These are phyloP conservation scores for Zopfochytrium polystomum DNA, from an alignment of 371 early-diverging fungal genomes.

Conservation along the genomic window DNA sequence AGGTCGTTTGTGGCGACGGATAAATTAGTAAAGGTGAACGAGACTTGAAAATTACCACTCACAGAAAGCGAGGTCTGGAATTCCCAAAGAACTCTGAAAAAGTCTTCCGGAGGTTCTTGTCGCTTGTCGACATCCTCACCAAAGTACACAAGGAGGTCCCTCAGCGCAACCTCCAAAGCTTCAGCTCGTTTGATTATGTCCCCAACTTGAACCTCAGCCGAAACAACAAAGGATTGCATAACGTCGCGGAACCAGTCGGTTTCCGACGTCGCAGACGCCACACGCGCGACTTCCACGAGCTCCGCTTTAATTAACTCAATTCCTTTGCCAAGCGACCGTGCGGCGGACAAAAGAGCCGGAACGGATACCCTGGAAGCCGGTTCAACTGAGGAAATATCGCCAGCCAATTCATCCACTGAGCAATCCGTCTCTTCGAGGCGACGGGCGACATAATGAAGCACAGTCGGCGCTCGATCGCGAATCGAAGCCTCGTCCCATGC, in stretches of 20 bases:
- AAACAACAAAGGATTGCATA: conserved; percentile 51
- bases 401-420: conserved; percentile 53
- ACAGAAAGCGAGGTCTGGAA: conserved; percentile 29
- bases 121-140: conserved; percentile 37
- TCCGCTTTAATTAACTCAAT: conserved; percentile 61
- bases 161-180: conserved; percentile 26
- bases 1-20: background rate
- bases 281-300: conserved; percentile 34
- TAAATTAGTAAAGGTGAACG: background rate
- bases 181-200: conserved; percentile 21
- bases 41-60: background rate
- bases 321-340: conserved; percentile 57
- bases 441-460: conserved; percentile 73
- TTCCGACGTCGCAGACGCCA: conserved; percentile 16
- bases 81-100: conserved; percentile 33
- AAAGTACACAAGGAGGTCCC: conserved; percentile 34
- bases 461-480: conserved; percentile 50
- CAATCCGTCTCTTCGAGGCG: conserved; percentile 60
- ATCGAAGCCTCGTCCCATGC: conserved; percentile 48
- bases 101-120: conserved; percentile 34
- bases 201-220: conserved; percentile 20
- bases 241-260: conserved; percentile 64
- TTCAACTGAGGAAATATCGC: conserved; percentile 69
- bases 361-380: conserved; percentile 67
- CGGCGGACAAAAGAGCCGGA: conserved; percentile 56